Conservation (phyloP, 177 flowering plant genomes). For the Vitis hybrid region DNA sequence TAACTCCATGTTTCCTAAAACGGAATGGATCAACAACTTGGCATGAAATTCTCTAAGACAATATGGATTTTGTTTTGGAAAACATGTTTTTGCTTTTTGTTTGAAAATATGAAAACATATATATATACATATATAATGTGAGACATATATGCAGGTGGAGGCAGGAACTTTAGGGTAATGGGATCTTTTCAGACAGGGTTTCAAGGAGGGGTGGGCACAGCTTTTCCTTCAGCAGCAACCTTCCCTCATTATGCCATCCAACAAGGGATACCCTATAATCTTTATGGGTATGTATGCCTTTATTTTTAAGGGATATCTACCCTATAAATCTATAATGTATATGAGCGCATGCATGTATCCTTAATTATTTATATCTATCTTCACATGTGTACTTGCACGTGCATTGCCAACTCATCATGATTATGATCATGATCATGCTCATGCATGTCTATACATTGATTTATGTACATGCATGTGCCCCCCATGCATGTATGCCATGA, state of each 20-base stretch:
- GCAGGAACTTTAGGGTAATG: constrained; percentile 65
- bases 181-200: constrained; percentile 50
- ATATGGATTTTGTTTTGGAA: no score
- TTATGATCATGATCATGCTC: no score
- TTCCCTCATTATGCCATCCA: constrained; percentile 96
- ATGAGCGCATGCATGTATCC: no score
- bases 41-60: no score
- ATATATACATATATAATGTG: no score
- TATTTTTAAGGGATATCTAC: background rate
- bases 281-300: constrained; percentile 61
- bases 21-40: no score
- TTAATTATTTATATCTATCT: background rate
- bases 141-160: constrained; percentile 31
- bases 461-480: background rate
- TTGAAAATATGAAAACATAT: no score
- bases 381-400: constrained; percentile 32
- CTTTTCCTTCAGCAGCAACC: constrained; percentile 68
- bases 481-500: constrained; percentile 3
- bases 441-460: constrained; percentile 16
- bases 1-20: no score
- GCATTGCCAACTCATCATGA: constrained; percentile 46
- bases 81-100: no score
- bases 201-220: constrained; percentile 59
- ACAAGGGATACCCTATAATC: constrained; percentile 80
- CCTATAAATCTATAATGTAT: no score